Base-by-base conservation (phyloP, 129 eudicot genomes). In the Smallanthus sonchifolius region DNA sequence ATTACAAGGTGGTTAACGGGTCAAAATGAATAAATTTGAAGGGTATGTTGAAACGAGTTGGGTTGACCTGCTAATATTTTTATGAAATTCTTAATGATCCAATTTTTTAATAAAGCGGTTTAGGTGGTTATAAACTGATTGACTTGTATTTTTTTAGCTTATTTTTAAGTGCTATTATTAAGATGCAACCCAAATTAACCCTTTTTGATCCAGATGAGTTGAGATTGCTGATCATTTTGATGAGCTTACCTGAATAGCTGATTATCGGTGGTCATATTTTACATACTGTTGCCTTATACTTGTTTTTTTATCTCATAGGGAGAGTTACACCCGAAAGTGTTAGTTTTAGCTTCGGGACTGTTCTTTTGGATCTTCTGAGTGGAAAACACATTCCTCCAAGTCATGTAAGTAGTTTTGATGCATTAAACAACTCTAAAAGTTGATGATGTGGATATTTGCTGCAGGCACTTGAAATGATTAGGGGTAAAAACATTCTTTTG, bases 381-480 rank as follows among this genome's bases (percentile, higher is more conserved):
- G 95, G 97, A 86, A 91, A 91, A 73, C 97, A 91, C 84, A 91
- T 91, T 64, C 97, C 97, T 16, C 97, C 97, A 14, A 88, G 90
- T 63, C 97, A 88, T 60, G 97, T 88, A 86, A 83, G 95, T 82
- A 48, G 59, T 60, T 59, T 10, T 65, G 40, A 70, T 64, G 40
- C n/a, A 10, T 48, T 51, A 24, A 47, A 16, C n/a, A 37, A 48
- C 44, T 30, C 7, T 48, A 1, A 30, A 24, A 42, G 16, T 45
- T 75, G 36, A 16, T n/a, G 7, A 30, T 47, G 30, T 45, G 11
- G 40, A 32, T 16, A 67, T 39, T 35, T 35, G 4, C 17, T 85
- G 75, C 86, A 92, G 96, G 97, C 97, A 15, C 91, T 92, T 59
- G 97, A 92, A 68, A 92, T 92, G 97, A 89, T 92, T 49, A 83